These are phyloP conservation scores for Talaromyces stipitatus DNA, from an alignment of 495 filamentous ascomycete genomes.

Conservation along the genomic window DNA sequence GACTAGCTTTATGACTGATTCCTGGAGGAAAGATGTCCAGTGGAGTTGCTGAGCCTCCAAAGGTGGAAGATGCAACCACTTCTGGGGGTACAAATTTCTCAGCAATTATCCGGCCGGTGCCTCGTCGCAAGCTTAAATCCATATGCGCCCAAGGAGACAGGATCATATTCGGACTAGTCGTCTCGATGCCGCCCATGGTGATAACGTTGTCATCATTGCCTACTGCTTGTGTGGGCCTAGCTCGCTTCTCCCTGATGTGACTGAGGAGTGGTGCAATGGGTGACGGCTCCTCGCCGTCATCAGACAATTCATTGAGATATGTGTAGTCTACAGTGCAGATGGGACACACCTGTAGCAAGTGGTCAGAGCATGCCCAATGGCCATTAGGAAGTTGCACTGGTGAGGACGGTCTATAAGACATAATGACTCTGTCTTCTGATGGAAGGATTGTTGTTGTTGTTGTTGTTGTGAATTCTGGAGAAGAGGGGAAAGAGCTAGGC, in stretches of 20 bases:
- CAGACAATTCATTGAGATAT: constrained; percentile 14
- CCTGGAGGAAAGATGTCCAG: constrained; percentile 14
- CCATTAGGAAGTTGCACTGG: constrained; percentile 15
- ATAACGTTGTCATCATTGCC: neutral
- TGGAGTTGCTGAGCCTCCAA: constrained; percentile 1
- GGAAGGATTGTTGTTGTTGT: no score
- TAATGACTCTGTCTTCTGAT: no score
- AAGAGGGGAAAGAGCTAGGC: no score
- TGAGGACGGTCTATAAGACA: no score
- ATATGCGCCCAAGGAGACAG: neutral
- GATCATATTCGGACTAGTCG: neutral
- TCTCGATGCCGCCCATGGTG: no score
- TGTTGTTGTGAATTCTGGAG: no score
- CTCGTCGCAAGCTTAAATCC: constrained; percentile 7
- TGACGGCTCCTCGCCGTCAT: neutral
- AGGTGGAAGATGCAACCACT: neutral
- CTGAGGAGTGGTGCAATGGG: neutral
- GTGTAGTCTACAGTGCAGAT: constrained; percentile 18
- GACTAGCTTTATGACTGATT: constrained; percentile 4
- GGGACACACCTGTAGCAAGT: constrained; percentile 14
- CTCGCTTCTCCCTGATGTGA: neutral
- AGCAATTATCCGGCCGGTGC: constrained; percentile 20
- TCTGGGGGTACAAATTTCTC: constrained; percentile 19
- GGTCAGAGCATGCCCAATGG: constrained; percentile 16
- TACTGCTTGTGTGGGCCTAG: neutral